A percentile compares a stretch with the other conserved stretches of the same genome.
Evolutionary conservation across 495 filamentous ascomycete genomes (phyloP).

Genomic region (Penicillium odoratum): DNA sequence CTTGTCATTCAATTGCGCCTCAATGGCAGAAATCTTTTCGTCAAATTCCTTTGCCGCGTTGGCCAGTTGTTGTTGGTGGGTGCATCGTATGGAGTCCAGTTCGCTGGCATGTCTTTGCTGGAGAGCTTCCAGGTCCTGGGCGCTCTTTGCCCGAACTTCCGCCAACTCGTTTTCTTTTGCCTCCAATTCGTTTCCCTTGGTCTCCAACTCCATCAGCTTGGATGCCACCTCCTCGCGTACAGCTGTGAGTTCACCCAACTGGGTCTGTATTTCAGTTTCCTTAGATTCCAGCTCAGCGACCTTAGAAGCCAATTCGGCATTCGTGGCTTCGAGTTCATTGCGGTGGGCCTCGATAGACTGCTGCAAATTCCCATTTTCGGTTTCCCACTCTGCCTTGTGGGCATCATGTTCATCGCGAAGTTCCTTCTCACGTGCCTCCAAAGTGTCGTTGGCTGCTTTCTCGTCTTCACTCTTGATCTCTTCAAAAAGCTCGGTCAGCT

Average conservation of each 20-base stretch:
- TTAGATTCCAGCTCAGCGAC: slow-evolving; percentile 27
- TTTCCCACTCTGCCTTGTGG: slow-evolving; percentile 43
- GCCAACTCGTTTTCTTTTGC: slow-evolving; percentile 30
- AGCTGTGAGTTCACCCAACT: slow-evolving; percentile 33
- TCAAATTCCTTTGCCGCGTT: slow-evolving; percentile 33
- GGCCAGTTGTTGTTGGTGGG: slow-evolving; percentile 31
- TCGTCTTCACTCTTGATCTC: slow-evolving; percentile 53
- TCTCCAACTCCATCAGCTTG: slow-evolving; percentile 20
- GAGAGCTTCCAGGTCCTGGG: slow-evolving; percentile 20
- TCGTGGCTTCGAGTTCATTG: slow-evolving; percentile 34
- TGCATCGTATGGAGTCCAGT: slow-evolving; percentile 24
- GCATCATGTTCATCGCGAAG: slow-evolving; percentile 39
- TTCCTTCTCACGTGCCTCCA: slow-evolving; percentile 43
- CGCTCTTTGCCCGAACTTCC: slow-evolving; percentile 25
- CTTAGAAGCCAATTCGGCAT: slow-evolving; percentile 37
- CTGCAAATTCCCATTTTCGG: slow-evolving; percentile 45
- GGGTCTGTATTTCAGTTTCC: slow-evolving; percentile 26
- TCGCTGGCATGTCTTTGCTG: slow-evolving; percentile 30
- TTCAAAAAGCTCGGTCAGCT: slow-evolving; percentile 48
- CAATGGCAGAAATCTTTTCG: slow-evolving; percentile 40
- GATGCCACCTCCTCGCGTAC: slow-evolving; percentile 29
- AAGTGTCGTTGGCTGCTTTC: slow-evolving; percentile 35
- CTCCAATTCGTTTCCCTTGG: slow-evolving; percentile 15
- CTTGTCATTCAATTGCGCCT: slow-evolving; percentile 35
- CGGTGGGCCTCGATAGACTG: slow-evolving; percentile 40